Percentiles rank a stretch among this genome's conserved stretches.
These are phyloP conservation scores for Cladosporium oxysporum DNA, from an alignment of 2,329 filamentous ascomycete species.

Conservation along the genomic window DNA sequence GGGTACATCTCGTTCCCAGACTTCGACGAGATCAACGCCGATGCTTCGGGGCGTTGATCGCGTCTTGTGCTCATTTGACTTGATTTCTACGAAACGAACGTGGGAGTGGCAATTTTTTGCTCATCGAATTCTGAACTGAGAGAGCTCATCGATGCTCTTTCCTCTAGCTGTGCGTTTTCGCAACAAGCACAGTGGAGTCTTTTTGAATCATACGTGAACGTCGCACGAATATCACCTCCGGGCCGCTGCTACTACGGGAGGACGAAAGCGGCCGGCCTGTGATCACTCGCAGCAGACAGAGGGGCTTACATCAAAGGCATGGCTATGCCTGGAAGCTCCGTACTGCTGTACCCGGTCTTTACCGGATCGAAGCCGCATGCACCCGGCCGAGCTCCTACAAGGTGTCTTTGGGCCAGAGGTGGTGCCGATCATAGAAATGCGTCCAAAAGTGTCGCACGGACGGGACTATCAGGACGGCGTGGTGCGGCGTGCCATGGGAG, in stretches of 20 bases:
- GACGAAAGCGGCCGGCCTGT: neutral
- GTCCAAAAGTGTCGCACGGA: neutral
- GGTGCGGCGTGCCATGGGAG: neutral
- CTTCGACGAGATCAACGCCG: constrained; percentile 34
- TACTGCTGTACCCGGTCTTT: neutral
- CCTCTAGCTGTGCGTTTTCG: neutral
- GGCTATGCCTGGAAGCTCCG: neutral
- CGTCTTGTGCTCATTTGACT: neutral
- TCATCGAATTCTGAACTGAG: neutral
- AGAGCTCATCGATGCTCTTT: neutral
- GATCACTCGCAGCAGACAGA: neutral
- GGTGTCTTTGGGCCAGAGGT: neutral
- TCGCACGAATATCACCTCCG: neutral
- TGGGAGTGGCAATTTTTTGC: neutral
- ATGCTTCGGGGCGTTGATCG: constrained; percentile 3
- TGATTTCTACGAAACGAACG: neutral
- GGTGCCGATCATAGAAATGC: neutral
- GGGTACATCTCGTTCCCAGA: constrained; percentile 39
- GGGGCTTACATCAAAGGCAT: neutral
- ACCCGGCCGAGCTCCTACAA: neutral
- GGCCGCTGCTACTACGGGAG: neutral
- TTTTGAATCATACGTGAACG: neutral
- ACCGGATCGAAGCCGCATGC: neutral
- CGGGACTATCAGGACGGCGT: neutral
- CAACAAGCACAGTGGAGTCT: neutral